Evolutionary conservation across 345 rosid genomes (phyloP), one percentile per base, ranked within the genome.

Genomic region (Ceriops tagal): DNA sequence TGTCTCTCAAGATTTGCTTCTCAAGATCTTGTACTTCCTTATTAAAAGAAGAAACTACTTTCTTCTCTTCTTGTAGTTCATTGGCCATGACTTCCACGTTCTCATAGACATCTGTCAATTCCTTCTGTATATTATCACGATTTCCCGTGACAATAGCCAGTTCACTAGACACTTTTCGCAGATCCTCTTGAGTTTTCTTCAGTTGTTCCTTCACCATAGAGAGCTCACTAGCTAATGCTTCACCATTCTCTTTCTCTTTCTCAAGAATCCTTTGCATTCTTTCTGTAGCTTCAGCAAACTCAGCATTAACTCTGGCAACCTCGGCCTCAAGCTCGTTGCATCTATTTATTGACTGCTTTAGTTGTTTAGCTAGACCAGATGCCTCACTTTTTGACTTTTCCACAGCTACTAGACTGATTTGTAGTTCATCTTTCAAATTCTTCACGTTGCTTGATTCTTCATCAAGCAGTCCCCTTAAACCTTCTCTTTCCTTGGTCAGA

Each of bases 1-100:
- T 80, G 71, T 92, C 96, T 72, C 87, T 84, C 60, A 63, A 52
- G 34, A 85, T 78, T 72, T 87, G 96, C 76, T 83, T 90, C 80
- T 90, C 90, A 74, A 90, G 74, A 66, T 83, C 79, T 70, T 88
- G 80, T 58, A 86, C 56, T 66, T 88, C 92, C 71, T 85, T 84
- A 70, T 75, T 84, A 70, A 87, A 67, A 47, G 86, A 81, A 57
- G 83, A 68, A 68, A 86, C 83, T 13, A 43, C 39, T 63, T 70
- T 77, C 52, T 78, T 85, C 78, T 88, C 92, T 75, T 80, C 90
- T 67, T 77, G 81, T 30, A 90, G 70, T 71, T 87, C 96, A 66
- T 81, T 80, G 65, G 85, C 78, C 8, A 77, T 59, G 49, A 82
- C 75, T 81, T 90, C 96, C 28, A 79, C 84, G 67, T 81, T 90